phyloP scores from a whole-genome alignment of 331 rosid genomes.

The Rosa hybrid region DNA sequence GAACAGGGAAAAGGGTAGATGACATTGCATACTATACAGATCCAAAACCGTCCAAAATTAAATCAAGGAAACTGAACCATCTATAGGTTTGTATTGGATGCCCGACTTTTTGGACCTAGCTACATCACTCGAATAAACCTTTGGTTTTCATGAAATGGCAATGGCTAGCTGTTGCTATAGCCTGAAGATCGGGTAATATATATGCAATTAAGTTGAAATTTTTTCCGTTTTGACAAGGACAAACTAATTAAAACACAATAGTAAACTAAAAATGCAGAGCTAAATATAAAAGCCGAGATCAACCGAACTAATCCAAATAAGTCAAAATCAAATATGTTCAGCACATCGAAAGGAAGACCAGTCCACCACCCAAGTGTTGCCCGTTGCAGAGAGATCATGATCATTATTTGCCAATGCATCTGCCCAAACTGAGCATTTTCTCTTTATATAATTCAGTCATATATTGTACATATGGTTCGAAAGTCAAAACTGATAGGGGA shows the following conservation, averaged over 20 bases:
- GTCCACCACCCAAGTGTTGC: neutral
- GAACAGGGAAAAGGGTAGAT: neutral
- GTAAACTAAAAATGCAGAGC: too few species aligned
- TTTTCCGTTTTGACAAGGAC: too few species aligned
- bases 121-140: neutral
- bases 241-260: too few species aligned
- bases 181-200: neutral
- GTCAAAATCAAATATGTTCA: too few species aligned
- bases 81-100: neutral
- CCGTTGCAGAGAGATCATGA: neutral
- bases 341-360: neutral
- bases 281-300: too few species aligned
- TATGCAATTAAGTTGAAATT: neutral
- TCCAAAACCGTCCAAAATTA: slow-evolving; percentile 4
- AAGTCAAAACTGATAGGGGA: neutral
- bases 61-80: neutral
- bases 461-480: neutral
- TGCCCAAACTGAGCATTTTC: neutral
- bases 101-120: neutral
- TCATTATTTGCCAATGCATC: neutral
- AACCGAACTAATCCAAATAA: too few species aligned
- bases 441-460: neutral
- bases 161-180: neutral
- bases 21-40: neutral
- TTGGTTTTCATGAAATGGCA: neutral